These are phyloP conservation scores for Boletellus ananas DNA, from an alignment of 768 basidiomycete genomes.

Conservation along the genomic window DNA sequence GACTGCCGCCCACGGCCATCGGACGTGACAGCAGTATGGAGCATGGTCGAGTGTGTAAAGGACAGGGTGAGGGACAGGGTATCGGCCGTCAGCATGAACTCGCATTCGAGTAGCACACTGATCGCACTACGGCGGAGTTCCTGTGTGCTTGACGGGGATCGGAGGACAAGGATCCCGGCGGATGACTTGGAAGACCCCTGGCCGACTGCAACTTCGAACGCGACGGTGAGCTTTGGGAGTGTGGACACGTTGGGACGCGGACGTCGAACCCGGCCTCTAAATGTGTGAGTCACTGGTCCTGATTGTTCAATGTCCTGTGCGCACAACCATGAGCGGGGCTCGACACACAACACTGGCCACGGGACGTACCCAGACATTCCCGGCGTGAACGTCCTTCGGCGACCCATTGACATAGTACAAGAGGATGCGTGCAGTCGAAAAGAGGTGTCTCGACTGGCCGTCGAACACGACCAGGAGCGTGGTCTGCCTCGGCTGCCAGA, in stretches of 20 bases:
- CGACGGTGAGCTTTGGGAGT: slow-evolving; percentile 19
- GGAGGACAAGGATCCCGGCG: slow-evolving; percentile 13
- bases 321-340: neutral
- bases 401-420: slow-evolving; percentile 13
- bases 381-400: slow-evolving; percentile 6
- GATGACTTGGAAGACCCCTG: slow-evolving; percentile 3
- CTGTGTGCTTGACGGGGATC: slow-evolving; percentile 2
- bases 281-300: slow-evolving; percentile 10
- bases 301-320: slow-evolving; percentile 18
- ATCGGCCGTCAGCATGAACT: slow-evolving; percentile 13
- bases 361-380: slow-evolving; percentile 22
- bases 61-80: slow-evolving; percentile 17
- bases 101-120: slow-evolving; percentile 12
- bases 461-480: slow-evolving; percentile 22
- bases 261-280: neutral
- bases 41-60: slow-evolving; percentile 22
- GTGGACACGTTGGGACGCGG: slow-evolving; percentile 10
- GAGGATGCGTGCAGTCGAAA: slow-evolving; percentile 20
- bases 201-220: slow-evolving; percentile 18
- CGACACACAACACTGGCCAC: neutral
- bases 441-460: slow-evolving; percentile 16
- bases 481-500: slow-evolving; percentile 24
- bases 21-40: slow-evolving; percentile 8
- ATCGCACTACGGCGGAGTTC: slow-evolving; percentile 6
- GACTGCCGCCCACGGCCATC: slow-evolving; percentile 1